Base-by-base conservation (phyloP, 169 alveolate species). In the Plasmodium gonderi region DNA sequence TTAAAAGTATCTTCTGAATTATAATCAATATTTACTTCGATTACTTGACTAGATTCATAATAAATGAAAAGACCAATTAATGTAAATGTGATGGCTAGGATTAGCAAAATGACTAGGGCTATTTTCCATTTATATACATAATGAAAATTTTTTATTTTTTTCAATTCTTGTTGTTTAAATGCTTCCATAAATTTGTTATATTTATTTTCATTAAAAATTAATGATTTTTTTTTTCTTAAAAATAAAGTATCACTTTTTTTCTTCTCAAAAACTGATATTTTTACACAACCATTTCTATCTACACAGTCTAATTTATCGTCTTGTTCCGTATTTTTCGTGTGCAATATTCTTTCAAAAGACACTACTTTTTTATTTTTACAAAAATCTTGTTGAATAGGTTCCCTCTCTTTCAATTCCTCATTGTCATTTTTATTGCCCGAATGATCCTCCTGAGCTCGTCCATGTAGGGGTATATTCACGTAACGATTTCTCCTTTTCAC, bases 101-200 rank as follows among this genome's bases (percentile, higher is more conserved):
- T 31, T 6, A 83, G 42, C 20, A 83, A 42, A n/a, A 83, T 83
- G 8, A 47, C 5, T 38, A 49, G 3, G 7, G 83, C 74, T 11
- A 69, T 14, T 6, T 83, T 69, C 92, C 92, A 83, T 36, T 68
- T 83, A 29, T 83, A 83, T 12, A 83, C 33, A 72, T 83, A 76
- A 31, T 83, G 83, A 72, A 83, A 83, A 23, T 11, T 8, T 17
- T 83, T 68, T 29, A 83, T 64, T 47, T 64, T 83, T 33, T 83
- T 68, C 17, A 83, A 72, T 33, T 69, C 83, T 60, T 83, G 92
- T 83, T 83, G 92, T 83, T 83, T 83, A 54, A 83, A 83, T 2
- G 65, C 74, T 11, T 83, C 51, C 65, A 69, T 72, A 17, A 83
- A 72, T 69, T 72, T 47, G 17, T 83, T 83, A 20, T 83, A 83